Conservation (phyloP, 306 rosid genomes). For the Mimosa bimucronata region DNA sequence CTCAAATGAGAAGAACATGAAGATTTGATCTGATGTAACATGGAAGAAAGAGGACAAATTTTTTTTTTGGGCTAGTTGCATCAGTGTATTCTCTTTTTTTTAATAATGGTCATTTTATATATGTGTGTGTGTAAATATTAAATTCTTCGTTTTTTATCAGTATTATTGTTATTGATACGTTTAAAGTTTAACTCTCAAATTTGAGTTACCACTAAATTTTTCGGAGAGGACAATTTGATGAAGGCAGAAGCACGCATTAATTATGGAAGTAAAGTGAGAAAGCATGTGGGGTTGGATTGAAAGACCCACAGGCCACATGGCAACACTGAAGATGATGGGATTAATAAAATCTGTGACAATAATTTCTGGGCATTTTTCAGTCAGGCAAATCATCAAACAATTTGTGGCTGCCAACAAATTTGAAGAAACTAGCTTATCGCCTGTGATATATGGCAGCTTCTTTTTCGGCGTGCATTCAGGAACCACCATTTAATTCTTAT, state of each 20-base stretch:
- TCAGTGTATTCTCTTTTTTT: no score
- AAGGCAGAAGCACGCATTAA: background rate
- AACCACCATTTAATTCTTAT: constrained; percentile 14
- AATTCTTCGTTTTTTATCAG: background rate
- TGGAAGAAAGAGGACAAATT: constrained; percentile 25
- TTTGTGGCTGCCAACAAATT: constrained; percentile 6
- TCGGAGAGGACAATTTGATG: background rate
- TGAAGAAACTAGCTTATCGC: background rate
- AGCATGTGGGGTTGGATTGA: constrained; percentile 32
- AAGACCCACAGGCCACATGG: constrained; percentile 51
- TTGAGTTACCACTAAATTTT: background rate
- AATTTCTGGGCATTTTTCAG: constrained; percentile 13
- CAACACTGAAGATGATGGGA: constrained; percentile 13
- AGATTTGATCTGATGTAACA: constrained; percentile 24
- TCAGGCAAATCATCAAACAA: constrained; percentile 9
- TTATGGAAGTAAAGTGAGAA: constrained; percentile 9
- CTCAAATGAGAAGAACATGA: constrained; percentile 28
- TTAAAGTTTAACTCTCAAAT: background rate
- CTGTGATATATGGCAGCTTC: constrained; percentile 17
- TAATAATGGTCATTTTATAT: no score
- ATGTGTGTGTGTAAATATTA: background rate
- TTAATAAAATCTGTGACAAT: background rate
- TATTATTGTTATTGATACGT: background rate
- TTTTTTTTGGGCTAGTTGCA: no score
- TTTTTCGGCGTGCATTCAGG: constrained; percentile 44